These are phyloP conservation scores for Fusarium sp. DNA, from an alignment of 2,329 filamentous ascomycete genomes.

Conservation along the genomic window DNA sequence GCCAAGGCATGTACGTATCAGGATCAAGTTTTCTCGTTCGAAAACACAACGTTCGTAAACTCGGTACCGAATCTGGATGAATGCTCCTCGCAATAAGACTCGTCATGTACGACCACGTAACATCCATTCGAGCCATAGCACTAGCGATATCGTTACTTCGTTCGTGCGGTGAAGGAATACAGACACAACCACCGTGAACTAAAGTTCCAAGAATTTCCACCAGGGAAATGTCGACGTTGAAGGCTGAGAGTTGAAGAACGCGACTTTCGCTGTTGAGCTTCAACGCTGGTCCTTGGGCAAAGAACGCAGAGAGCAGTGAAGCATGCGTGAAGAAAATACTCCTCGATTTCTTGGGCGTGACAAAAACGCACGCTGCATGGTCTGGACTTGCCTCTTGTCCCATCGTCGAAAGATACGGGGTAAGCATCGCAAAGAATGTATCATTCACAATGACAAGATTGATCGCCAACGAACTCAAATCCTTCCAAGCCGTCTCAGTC, in stretches of 20 bases:
- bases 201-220: constrained; percentile 63
- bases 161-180: constrained; percentile 63
- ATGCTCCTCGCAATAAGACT: constrained; percentile 64
- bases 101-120: constrained; percentile 65
- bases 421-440: constrained; percentile 51
- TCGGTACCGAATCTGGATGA: constrained; percentile 49
- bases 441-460: constrained; percentile 56
- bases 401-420: constrained; percentile 43
- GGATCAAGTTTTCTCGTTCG: constrained; percentile 60
- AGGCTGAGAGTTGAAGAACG: constrained; percentile 65
- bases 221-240: constrained; percentile 63
- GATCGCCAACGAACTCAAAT: constrained; percentile 52
- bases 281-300: constrained; percentile 61
- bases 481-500: constrained; percentile 53
- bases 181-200: constrained; percentile 67
- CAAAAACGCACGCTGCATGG: constrained; percentile 68
- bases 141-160: constrained; percentile 60
- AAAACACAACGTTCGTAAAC: constrained; percentile 55
- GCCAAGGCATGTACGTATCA: constrained; percentile 60
- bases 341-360: constrained; percentile 65
- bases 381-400: constrained; percentile 51
- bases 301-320: constrained; percentile 64
- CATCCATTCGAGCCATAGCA: constrained; percentile 60
- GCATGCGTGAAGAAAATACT: constrained; percentile 71
- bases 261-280: constrained; percentile 62